Conservation (phyloP, 345 rosid genomes). For the Linum trigynum region DNA sequence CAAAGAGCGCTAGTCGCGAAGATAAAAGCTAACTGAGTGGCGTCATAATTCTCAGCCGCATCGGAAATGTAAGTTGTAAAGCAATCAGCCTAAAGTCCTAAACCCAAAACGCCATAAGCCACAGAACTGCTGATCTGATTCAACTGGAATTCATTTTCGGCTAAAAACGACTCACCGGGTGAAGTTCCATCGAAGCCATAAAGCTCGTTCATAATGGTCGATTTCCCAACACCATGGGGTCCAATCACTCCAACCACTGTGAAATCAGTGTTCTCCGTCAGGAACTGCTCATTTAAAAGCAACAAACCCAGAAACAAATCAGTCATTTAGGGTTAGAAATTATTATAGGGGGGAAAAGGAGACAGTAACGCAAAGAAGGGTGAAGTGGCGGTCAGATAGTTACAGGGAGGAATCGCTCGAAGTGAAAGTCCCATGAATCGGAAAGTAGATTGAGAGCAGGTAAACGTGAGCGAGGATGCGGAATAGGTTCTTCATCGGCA, state of each 20-base stretch:
- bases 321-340: neutral
- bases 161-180: slow-evolving; percentile 37
- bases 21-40: neutral
- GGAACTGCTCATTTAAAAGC: slow-evolving; percentile 34
- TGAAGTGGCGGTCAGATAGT: neutral
- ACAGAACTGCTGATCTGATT: neutral
- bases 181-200: slow-evolving; percentile 66
- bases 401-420: slow-evolving; percentile 83
- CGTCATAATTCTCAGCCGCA: neutral
- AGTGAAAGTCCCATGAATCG: slow-evolving; percentile 80
- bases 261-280: slow-evolving; percentile 79
- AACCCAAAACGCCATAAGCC: neutral
- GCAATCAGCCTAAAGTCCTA: too few relatives aligned
- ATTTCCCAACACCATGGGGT: slow-evolving; percentile 69
- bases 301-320: slow-evolving; percentile 4
- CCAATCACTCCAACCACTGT: slow-evolving; percentile 80
- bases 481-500: slow-evolving; percentile 42
- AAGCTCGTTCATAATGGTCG: slow-evolving; percentile 70
- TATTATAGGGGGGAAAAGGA: neutral
- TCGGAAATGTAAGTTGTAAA: neutral
- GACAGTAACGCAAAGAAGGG: neutral
- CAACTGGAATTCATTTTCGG: neutral
- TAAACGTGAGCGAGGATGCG: slow-evolving; percentile 43
- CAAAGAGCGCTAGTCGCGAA: neutral
- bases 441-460: slow-evolving; percentile 77